These are phyloP conservation scores for Skeletonema tropicum DNA, from an alignment of 108 stramenopile genomes.

Conservation along the genomic window DNA sequence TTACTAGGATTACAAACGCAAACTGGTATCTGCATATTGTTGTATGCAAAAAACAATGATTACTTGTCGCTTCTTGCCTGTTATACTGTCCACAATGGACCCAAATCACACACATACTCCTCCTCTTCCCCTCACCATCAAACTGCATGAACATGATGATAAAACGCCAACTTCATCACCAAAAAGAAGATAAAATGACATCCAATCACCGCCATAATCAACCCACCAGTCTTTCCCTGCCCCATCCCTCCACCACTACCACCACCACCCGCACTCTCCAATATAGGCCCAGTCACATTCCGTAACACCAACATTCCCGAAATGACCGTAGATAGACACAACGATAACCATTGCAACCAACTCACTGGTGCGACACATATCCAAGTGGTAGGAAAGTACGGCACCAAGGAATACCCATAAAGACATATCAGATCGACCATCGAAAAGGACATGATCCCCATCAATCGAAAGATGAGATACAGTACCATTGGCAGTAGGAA, in stretches of 20 bases:
- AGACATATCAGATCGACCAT: constrained; percentile 71
- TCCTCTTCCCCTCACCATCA: too few relatives aligned
- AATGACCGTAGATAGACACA: constrained; percentile 55
- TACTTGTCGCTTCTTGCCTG: too few relatives aligned
- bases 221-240: constrained; percentile 58
- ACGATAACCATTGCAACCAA: constrained; percentile 59
- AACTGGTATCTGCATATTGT: too few relatives aligned
- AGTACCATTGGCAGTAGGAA: constrained; percentile 59
- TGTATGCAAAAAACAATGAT: too few relatives aligned
- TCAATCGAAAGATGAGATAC: constrained; percentile 58
- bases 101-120: too few relatives aligned
- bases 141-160: constrained; percentile 32
- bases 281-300: constrained; percentile 66
- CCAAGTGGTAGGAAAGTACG: constrained; percentile 67
- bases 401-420: constrained; percentile 83
- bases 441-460: constrained; percentile 46
- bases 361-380: constrained; percentile 61
- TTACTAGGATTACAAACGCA: too few relatives aligned
- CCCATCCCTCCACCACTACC: constrained; percentile 3
- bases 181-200: constrained; percentile 73
- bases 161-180: constrained; percentile 78
- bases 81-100: too few relatives aligned
- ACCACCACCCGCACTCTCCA: constrained; percentile 34
- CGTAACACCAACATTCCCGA: constrained; percentile 70
- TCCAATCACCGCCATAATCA: constrained; percentile 68